phyloP scores from a whole-genome alignment of 345 rosid species.

The Durio zibethinus region DNA sequence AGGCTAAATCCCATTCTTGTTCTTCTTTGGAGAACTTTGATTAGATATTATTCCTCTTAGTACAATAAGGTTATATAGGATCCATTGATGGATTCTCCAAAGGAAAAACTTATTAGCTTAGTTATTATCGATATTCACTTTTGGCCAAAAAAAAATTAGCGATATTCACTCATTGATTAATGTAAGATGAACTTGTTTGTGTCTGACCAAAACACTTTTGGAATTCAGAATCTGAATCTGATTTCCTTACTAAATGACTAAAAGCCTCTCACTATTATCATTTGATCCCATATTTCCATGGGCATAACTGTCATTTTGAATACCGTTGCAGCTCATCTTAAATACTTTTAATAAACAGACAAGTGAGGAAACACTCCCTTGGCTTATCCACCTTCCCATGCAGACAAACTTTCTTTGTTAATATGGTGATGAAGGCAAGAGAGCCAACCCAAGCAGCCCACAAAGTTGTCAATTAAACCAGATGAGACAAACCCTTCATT shows the following conservation, averaged over 20 bases:
- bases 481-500: background rate
- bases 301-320: background rate
- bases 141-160: too few species aligned
- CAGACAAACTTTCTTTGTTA: background rate
- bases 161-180: background rate
- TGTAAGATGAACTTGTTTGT: background rate
- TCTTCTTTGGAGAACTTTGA: background rate
- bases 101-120: slow-evolving; percentile 17
- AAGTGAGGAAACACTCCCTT: background rate
- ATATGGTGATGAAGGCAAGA: slow-evolving; percentile 13
- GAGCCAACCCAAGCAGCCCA: background rate
- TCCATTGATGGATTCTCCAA: slow-evolving; percentile 21
- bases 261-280: background rate
- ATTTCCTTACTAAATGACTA: background rate
- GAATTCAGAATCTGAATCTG: background rate
- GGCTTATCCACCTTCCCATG: slow-evolving; percentile 11
- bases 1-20: slow-evolving; percentile 24
- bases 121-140: slow-evolving; percentile 13
- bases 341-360: background rate
- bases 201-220: background rate
- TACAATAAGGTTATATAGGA: background rate
- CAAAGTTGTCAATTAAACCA: background rate
- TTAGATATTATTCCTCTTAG: background rate
- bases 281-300: background rate
- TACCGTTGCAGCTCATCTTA: background rate